These are phyloP conservation scores for Sporothrix inflata DNA, from an alignment of 2,329 filamentous ascomycete species.

Conservation along the genomic window DNA sequence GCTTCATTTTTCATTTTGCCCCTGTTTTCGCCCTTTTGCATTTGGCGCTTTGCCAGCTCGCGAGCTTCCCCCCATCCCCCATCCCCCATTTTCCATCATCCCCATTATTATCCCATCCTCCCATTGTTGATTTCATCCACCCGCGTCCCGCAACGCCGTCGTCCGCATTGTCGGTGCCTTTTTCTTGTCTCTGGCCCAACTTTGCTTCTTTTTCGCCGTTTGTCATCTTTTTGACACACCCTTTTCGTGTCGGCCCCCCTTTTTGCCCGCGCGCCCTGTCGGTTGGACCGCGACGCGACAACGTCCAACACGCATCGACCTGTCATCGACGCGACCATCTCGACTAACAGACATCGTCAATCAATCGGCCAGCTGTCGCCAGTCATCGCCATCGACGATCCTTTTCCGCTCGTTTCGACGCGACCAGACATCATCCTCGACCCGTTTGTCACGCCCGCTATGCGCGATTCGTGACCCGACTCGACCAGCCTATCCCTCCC, in stretches of 20 bases:
- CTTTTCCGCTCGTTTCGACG: neutral
- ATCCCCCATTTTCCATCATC: neutral
- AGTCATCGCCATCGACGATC: neutral
- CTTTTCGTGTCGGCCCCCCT: constrained; percentile 2
- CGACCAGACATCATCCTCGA: neutral
- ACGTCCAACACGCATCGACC: neutral
- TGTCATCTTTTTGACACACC: neutral
- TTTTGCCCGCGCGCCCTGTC: constrained; percentile 2
- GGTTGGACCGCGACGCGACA: constrained; percentile 2
- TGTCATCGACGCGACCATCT: constrained; percentile 15
- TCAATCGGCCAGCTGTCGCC: neutral
- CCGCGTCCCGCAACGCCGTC: constrained; percentile 7
- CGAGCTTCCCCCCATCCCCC: neutral
- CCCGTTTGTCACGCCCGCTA: constrained; percentile 17
- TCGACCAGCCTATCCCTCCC: neutral
- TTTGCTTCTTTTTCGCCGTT: neutral
- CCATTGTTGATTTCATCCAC: constrained; percentile 22
- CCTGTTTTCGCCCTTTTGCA: constrained; percentile 4
- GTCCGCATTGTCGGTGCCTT: constrained; percentile 1
- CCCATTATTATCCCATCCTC: constrained; percentile 24
- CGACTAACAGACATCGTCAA: neutral
- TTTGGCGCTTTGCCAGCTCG: constrained; percentile 8
- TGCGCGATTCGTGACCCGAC: constrained; percentile 25
- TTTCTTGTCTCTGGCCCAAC: constrained; percentile 8
- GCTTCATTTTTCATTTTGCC: neutral